phyloP scores from a whole-genome alignment of 129 eudicot species.

The Flaveria brownii region DNA sequence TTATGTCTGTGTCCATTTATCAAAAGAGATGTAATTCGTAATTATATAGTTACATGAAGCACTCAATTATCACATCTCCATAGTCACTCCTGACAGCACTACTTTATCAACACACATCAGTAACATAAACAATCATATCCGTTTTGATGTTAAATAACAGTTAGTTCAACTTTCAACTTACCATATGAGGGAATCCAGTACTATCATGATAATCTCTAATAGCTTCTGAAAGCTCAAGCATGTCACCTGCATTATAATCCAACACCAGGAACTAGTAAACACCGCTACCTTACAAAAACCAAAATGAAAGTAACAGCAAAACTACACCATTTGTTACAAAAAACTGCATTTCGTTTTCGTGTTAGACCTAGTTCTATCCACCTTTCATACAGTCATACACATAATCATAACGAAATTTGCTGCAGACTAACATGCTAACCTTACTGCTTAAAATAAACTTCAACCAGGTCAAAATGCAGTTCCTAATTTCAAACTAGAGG shows the following conservation, averaged over 20 bases:
- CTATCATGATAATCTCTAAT: constrained; percentile 95
- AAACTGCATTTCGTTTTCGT: constrained; percentile 16
- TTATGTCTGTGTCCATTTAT: constrained; percentile 10
- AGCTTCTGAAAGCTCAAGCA: constrained; percentile 97
- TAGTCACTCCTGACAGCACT: constrained; percentile 16
- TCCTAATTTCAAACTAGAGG: constrained; percentile 8
- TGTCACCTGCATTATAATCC: constrained; percentile 58
- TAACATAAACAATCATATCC: not conserved
- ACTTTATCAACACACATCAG: constrained; percentile 9
- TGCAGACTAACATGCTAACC: constrained; percentile 4
- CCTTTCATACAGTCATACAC: not conserved
- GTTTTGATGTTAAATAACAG: not conserved
- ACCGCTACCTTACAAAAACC: not conserved
- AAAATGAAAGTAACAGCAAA: constrained; percentile 6
- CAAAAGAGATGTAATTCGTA: constrained; percentile 5
- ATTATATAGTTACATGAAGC: constrained; percentile 12
- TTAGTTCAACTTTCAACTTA: constrained; percentile 38
- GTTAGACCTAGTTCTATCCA: not conserved
- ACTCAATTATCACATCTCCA: constrained; percentile 13
- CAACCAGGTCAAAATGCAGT: constrained; percentile 24
- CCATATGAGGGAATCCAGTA: constrained; percentile 78
- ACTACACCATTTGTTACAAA: constrained; percentile 8
- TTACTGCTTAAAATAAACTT: not conserved
- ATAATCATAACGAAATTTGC: not conserved
- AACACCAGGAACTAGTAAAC: not conserved